Evolutionary conservation across 2,329 filamentous ascomycete species (phyloP), one percentile per base, ranked within the genome.

Genomic region (Onygenales sp.): DNA sequence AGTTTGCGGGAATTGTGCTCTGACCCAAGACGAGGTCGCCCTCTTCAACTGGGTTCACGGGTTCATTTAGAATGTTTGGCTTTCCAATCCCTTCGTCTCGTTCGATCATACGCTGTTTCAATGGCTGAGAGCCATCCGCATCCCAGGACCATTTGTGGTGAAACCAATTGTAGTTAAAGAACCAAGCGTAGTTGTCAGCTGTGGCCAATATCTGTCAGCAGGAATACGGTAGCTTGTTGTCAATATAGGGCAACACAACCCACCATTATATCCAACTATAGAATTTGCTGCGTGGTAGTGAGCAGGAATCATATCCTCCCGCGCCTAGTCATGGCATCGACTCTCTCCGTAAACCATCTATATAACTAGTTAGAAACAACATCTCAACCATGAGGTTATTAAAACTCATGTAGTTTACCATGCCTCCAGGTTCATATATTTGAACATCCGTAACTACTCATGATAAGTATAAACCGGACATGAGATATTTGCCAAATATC

Each of bases 151-250:
- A 53, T 33, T 53, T 49, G 27, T 44, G 7, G 33, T 49, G 34
- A 33, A 49, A 53, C 52, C 45, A 51, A 32, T 42, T 53, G 46
- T 53, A 53, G 46, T 2, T 51, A 36, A 53, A 53, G 21, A 50
- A 53, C 46, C 46, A 53, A 33, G 52, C 52, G 33, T 53, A 53
- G 36, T 42, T 53, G 32, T 53, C 52, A 33, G 52, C 45, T 53
- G 13, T 46, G 36, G 14, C 11, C 13, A 3, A 33, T 14, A 32
- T 52, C 21, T n/a, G 21, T 44, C 14, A 51, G 39, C 9, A 39
- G 3, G 3, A 27, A 39, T 7, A 39, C 36, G 3, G 3, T 27
- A 27, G 5, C 21, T 4, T 27, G 21, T 27, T 27, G 21, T 27
- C 4, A 27, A 27, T 9, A 39, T 39, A 9, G 13, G 13, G 9